Conservation (phyloP, 2,329 filamentous ascomycete species). For the Aspergillus sp. region DNA sequence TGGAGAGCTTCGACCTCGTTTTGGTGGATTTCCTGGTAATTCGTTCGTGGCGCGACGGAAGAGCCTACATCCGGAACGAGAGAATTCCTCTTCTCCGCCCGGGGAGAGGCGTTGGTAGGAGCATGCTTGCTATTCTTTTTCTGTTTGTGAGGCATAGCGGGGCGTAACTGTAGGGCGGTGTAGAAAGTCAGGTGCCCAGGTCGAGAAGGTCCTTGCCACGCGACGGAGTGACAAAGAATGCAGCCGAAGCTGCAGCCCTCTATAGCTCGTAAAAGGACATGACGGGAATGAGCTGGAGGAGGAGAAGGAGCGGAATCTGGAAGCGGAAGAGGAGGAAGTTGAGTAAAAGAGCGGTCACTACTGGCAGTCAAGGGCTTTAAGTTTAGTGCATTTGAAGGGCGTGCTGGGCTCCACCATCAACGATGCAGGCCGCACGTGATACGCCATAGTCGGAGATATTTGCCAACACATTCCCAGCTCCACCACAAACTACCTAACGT, state of each 20-base stretch:
- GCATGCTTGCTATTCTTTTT: slow-evolving; percentile 40
- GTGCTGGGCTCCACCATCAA: neutral
- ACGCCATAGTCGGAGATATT: neutral
- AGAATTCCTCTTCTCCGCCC: slow-evolving; percentile 34
- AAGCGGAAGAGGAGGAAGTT: neutral
- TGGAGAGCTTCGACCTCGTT: slow-evolving; percentile 83
- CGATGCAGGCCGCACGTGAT: neutral
- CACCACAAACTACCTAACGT: neutral
- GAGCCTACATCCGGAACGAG: slow-evolving; percentile 28
- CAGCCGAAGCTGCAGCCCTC: slow-evolving; percentile 45
- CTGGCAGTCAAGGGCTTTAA: neutral
- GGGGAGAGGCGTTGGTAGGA: slow-evolving; percentile 30
- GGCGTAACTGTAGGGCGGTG: slow-evolving; percentile 28
- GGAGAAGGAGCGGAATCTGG: slow-evolving; percentile 1
- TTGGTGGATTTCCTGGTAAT: slow-evolving; percentile 81
- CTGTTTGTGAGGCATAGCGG: slow-evolving; percentile 47
- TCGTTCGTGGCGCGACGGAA: slow-evolving; percentile 42
- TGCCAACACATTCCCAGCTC: neutral
- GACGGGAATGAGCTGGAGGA: slow-evolving; percentile 9
- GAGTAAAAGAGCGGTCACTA: slow-evolving; percentile 6
- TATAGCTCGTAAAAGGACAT: slow-evolving; percentile 33
- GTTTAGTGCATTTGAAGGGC: neutral
- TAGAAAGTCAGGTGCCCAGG: slow-evolving; percentile 27
- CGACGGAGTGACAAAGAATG: slow-evolving; percentile 34
- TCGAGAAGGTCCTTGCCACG: slow-evolving; percentile 29